phyloP scores from a whole-genome alignment of 225 moss, liverwort and hornwort genomes.

The Climacium dendroides region DNA sequence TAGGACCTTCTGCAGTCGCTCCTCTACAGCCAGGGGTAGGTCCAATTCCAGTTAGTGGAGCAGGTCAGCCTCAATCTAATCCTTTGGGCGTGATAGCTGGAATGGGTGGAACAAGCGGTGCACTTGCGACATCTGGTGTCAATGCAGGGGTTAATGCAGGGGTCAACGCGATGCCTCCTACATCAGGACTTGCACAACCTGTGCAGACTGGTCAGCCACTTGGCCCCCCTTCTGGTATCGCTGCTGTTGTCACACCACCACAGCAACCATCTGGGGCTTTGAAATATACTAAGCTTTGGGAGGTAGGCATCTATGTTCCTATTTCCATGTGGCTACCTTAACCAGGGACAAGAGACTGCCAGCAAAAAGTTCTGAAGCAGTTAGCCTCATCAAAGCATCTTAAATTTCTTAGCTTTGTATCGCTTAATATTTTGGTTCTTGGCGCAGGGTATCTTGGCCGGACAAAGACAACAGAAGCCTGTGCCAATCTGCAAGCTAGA shows the following conservation, averaged over 20 bases:
- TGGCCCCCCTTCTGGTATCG: constrained; percentile 20
- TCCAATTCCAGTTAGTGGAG: constrained; percentile 31
- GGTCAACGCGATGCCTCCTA: constrained; percentile 51
- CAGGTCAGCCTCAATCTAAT: constrained; percentile 44
- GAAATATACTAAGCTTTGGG: constrained; percentile 93
- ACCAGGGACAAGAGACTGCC: not conserved
- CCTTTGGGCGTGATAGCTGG: constrained; percentile 34
- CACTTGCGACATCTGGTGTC: constrained; percentile 34
- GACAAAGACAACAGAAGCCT: constrained; percentile 75
- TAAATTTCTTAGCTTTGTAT: not conserved
- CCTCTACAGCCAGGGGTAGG: constrained; percentile 38
- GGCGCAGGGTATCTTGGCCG: constrained; percentile 79
- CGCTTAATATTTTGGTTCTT: not conserved
- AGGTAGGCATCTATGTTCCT: constrained; percentile 31
- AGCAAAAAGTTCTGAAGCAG: not conserved
- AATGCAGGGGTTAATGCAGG: constrained; percentile 14
- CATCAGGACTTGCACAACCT: constrained; percentile 52
- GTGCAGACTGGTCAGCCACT: constrained; percentile 45
- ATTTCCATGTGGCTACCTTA: not conserved
- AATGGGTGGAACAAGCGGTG: constrained; percentile 24
- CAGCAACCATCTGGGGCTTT: constrained; percentile 43
- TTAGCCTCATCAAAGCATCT: not conserved
- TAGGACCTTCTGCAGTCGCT: constrained; percentile 25
- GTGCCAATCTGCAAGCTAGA: constrained; percentile 93
- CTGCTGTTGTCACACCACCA: constrained; percentile 41